A percentile compares a stretch with the other conserved stretches of the same genome.
Evolutionary conservation across 352 stramenopile genomes (phyloP).

Genomic region (Pythium rishiriense): DNA sequence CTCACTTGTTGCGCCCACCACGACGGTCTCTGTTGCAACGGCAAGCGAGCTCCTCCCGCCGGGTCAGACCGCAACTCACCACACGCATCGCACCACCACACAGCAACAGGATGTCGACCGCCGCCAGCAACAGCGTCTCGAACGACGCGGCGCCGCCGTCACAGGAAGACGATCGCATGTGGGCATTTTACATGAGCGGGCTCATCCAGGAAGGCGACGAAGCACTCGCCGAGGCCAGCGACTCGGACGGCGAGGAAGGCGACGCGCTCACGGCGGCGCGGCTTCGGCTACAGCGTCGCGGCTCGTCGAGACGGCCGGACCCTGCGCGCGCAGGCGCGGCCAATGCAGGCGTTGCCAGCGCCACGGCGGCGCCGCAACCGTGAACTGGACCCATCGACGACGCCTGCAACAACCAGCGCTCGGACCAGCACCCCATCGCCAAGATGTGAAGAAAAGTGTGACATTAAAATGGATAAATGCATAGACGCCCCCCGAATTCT

Average conservation of each 20-base stretch:
- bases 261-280: constrained; percentile 25
- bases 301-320: not conserved
- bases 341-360: too few species aligned
- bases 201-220: constrained; percentile 51
- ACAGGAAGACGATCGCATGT: constrained; percentile 31
- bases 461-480: constrained; percentile 3
- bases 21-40: not conserved
- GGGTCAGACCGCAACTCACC: not conserved
- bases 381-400: not conserved
- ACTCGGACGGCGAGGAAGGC: constrained; percentile 62
- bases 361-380: not conserved
- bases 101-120: not conserved
- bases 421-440: too few species aligned
- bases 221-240: constrained; percentile 33
- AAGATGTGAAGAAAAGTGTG: not conserved
- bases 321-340: not conserved
- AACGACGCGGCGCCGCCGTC: not conserved
- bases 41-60: not conserved
- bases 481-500: constrained; percentile 1
- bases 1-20: not conserved
- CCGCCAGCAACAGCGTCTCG: not conserved
- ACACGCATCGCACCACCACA: not conserved
- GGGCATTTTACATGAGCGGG: constrained; percentile 64
- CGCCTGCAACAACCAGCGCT: too few species aligned
- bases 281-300: constrained; percentile 1